A percentile compares a stretch with the other conserved stretches of the same genome.
phyloP scores from a whole-genome alignment of 2,329 filamentous ascomycete species.

The Periconia sp. region DNA sequence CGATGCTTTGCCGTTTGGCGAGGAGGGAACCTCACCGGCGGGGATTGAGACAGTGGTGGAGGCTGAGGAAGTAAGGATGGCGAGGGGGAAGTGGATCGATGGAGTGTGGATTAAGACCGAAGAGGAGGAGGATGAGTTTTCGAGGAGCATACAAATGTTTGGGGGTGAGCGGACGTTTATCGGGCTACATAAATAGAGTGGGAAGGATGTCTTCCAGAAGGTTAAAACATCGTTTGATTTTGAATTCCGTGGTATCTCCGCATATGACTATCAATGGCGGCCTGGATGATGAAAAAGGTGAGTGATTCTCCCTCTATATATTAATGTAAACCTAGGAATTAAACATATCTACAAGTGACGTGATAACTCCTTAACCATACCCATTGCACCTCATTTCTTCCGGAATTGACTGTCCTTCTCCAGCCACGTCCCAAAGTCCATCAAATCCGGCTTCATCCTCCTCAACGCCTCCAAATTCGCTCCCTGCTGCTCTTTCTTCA shows the following conservation, averaged over 20 bases:
- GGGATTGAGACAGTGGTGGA: constrained; percentile 82
- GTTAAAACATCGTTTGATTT: no score
- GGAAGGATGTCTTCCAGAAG: neutral
- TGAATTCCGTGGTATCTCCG: no score
- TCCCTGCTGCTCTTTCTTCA: constrained; percentile 44
- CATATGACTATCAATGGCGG: no score
- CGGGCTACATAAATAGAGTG: constrained; percentile 24
- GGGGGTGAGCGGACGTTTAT: constrained; percentile 37
- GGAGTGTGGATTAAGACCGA: constrained; percentile 44
- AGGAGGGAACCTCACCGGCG: constrained; percentile 66
- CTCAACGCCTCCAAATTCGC: constrained; percentile 45
- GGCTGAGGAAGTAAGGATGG: constrained; percentile 65
- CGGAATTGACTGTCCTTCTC: constrained; percentile 44
- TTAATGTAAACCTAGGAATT: no score
- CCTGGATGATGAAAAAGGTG: neutral
- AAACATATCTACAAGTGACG: neutral
- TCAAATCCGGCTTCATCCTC: constrained; percentile 46
- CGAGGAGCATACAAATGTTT: constrained; percentile 36
- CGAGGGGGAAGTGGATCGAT: constrained; percentile 41
- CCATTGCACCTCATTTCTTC: constrained; percentile 3
- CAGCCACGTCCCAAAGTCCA: constrained; percentile 49
- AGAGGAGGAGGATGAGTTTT: constrained; percentile 37
- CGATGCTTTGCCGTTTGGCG: constrained; percentile 82
- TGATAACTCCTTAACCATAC: neutral
- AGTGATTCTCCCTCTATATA: neutral